Evolutionary conservation across 495 filamentous ascomycete species (phyloP), one percentile per base, ranked within the genome.

Genomic region (Penicillium pancosmium): DNA sequence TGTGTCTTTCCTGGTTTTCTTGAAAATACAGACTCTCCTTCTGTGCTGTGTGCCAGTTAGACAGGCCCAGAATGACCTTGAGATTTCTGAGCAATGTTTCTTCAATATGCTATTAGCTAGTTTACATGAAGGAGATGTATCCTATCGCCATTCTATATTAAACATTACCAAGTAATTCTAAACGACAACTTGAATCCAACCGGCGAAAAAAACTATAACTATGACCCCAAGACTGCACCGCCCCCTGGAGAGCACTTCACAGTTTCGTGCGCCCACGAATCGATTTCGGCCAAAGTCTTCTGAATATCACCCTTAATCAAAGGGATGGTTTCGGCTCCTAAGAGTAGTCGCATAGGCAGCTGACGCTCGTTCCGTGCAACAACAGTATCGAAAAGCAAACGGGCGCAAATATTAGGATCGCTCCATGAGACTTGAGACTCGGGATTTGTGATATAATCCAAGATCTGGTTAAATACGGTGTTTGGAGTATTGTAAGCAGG

Each of bases 401-500:
- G 50, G 16, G 64, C 66, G 55, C 68, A 72, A 4, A 51, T 48
- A 35, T 68, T 60, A 10, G 68, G 68, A 35, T 68, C 62, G 33
- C 60, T 60, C 62, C 66, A 73, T 1, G 60, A 61, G 5, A 52
- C 52, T 23, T 60, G 57, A 18, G 56, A 48, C 1, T 49, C 47
- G 5, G 61, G 56, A 11, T 60, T 58, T 6, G 59, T 46, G 33
- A 67, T 41, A 52, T 70, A 67, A 1, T 38, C 33, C 19, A 66
- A 33, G 7, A 73, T 2, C 25, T 62, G 60, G 11, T 54, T 70
- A 13, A 66, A 59, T 0, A 60, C 49, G 5, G 59, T 56, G 8
- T 44, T 31, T 0, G 57, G 53, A 9, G 50, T 54, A 50, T 70
- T 52, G 31, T 69, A 69, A 6, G 68, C 64, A 2, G 64, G 62